Base-by-base conservation (phyloP, 768 basidiomycete species). In the Termitomyces sp. region DNA sequence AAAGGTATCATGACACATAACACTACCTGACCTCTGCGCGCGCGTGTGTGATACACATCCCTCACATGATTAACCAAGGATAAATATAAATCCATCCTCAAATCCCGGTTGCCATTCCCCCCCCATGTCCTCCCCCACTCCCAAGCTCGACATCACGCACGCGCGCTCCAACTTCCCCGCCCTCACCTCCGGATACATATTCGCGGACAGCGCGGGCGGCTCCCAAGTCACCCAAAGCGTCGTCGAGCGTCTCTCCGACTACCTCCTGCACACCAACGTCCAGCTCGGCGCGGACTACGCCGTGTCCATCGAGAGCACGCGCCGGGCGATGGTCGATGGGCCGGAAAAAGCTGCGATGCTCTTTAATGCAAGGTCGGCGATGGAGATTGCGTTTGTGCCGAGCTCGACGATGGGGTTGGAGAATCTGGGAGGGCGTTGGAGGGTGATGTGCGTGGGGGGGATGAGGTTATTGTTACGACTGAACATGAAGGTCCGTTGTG, bases 131-230 rank as follows among this genome's bases (percentile, higher is more conserved):
- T 51, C 57, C 35, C 63, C 12, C n/a, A n/a, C n/a, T 14, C 11
- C 34, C 11, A 12, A 28, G 28, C 28, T 85, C 61, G 77, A 84
- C 67, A 71, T 85, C 24, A 61, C 66, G 17, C 68, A 71, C 61
- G 83, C 77, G 43, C 81, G 85, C 51, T 73, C 78, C 30, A 77
- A 78, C 37, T 90, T 90, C 65, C 88, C 87, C 3, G 69, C 84
- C 3, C 71, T 90, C 26, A 66, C 72, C 30, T 70, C 74, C 1
- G 83, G 81, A 1, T 89, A 76, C 62, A 77, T 88, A 57, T 90
- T 80, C 62, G 89, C 76, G 2, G 88, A 90, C 71, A 90, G 87
- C 56, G 89, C 88, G 0, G 88, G 87, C 0, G 88, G 88, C 8
- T 88, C 87, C 2, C 88, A 79, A 65, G 80, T 77, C 38, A 69